A percentile compares a stretch with the other conserved stretches of the same genome.
Evolutionary conservation across 2,329 filamentous ascomycete genomes (phyloP).

Genomic region (Dothideomycetes sp.): DNA sequence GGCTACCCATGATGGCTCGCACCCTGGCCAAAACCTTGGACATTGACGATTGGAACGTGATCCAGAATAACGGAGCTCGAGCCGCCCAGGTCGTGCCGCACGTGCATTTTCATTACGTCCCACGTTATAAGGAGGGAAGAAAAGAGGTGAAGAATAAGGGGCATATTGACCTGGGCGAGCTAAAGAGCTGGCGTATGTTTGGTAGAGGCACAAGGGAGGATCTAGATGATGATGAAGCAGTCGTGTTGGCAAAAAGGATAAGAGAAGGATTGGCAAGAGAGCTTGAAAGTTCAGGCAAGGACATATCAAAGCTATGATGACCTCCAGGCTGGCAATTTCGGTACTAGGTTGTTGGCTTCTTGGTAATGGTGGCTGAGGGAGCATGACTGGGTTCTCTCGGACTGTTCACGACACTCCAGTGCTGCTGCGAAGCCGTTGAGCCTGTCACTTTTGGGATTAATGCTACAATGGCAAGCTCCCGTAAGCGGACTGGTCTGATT

Average conservation of each 20-base stretch:
- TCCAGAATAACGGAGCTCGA: slow-evolving; percentile 84
- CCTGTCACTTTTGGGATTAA: no score
- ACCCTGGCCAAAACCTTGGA: slow-evolving; percentile 60
- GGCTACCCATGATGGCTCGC: slow-evolving; percentile 60
- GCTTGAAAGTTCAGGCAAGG: slow-evolving; percentile 14
- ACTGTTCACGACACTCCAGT: no score
- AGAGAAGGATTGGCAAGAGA: slow-evolving; percentile 28
- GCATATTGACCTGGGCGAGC: slow-evolving; percentile 26
- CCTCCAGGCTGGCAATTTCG: no score
- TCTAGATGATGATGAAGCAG: slow-evolving; percentile 64
- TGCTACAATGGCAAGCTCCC: no score
- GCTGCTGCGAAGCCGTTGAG: no score
- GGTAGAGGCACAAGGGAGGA: slow-evolving; percentile 62
- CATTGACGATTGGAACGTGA: slow-evolving; percentile 82
- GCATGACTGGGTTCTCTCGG: no score
- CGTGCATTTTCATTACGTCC: slow-evolving; percentile 91
- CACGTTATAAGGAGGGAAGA: slow-evolving; percentile 49
- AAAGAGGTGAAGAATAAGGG: slow-evolving; percentile 43
- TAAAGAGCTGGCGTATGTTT: slow-evolving; percentile 72
- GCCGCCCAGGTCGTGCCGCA: slow-evolving; percentile 90
- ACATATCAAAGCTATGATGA: slow-evolving; percentile 9
- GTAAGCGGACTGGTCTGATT: no score
- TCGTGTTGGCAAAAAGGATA: slow-evolving; percentile 42
- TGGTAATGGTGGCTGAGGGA: no score
- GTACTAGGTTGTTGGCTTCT: no score